phyloP scores from a whole-genome alignment of 306 rosid species.

The Pyrus communis region DNA sequence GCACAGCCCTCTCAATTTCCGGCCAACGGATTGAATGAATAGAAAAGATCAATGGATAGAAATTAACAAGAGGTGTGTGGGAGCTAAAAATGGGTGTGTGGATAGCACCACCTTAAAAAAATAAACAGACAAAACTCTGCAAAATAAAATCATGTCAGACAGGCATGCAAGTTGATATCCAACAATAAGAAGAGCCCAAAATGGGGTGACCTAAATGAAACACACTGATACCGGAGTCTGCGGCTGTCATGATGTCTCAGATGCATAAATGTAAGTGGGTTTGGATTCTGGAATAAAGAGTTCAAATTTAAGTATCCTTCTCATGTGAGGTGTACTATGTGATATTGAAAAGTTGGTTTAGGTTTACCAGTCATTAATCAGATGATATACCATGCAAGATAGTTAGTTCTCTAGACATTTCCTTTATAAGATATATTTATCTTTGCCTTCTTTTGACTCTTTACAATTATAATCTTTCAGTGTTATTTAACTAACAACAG shows the following conservation, averaged over 20 bases:
- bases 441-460: background rate
- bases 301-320: constrained; percentile 1
- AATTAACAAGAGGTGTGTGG: no score
- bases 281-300: background rate
- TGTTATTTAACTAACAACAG: background rate
- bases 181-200: background rate
- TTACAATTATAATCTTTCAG: background rate
- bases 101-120: background rate
- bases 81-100: no score
- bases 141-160: background rate
- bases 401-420: background rate
- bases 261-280: background rate
- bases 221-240: background rate
- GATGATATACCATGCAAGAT: constrained; percentile 2
- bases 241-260: background rate
- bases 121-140: background rate
- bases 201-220: background rate
- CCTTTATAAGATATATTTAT: background rate
- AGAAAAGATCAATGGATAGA: no score
- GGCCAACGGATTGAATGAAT: no score
- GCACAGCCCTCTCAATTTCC: no score
- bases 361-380: constrained; percentile 3
- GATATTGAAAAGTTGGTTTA: background rate
- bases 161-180: background rate
- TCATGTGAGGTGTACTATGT: background rate